These are phyloP conservation scores for Podospora pseudoanserina DNA, from an alignment of 495 filamentous ascomycete genomes.

Conservation along the genomic window DNA sequence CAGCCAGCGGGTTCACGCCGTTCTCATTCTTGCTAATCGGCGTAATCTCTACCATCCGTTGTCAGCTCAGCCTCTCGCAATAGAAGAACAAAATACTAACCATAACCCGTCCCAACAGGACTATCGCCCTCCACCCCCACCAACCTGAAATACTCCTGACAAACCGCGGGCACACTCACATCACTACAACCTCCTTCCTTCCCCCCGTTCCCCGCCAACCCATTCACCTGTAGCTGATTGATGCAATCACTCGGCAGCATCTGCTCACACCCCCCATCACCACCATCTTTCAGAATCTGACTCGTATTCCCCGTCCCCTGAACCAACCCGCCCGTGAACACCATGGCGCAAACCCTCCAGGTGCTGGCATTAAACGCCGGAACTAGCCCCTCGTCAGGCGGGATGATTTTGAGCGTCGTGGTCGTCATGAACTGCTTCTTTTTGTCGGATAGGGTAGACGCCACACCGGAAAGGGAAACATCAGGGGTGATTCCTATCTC, in stretches of 20 bases:
- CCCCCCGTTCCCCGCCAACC: slow-evolving; percentile 5
- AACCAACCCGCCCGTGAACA: slow-evolving; percentile 18
- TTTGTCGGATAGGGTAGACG: neutral
- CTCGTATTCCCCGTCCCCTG: neutral
- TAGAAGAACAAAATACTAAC: slow-evolving; percentile 11
- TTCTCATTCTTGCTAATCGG: neutral
- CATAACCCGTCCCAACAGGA: slow-evolving; percentile 13
- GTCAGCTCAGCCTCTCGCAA: neutral
- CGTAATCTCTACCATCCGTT: neutral
- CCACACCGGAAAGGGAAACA: slow-evolving; percentile 13
- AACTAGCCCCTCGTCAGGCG: slow-evolving; percentile 7
- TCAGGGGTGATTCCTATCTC: slow-evolving; percentile 13
- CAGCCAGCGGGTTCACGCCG: neutral
- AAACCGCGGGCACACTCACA: slow-evolving; percentile 16
- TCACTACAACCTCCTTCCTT: slow-evolving; percentile 13
- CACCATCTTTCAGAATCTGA: neutral
- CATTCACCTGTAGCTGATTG: slow-evolving; percentile 18
- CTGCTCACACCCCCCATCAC: slow-evolving; percentile 11
- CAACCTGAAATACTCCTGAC: slow-evolving; percentile 10
- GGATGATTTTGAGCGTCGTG: slow-evolving; percentile 14
- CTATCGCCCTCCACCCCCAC: neutral
- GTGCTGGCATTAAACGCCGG: neutral
- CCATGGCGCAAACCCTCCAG: slow-evolving; percentile 23
- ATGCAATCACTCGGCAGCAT: slow-evolving; percentile 18
- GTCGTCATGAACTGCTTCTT: slow-evolving; percentile 13